phyloP scores from a whole-genome alignment of 2,329 filamentous ascomycete species.

The Colletotrichum chlorophyti region DNA sequence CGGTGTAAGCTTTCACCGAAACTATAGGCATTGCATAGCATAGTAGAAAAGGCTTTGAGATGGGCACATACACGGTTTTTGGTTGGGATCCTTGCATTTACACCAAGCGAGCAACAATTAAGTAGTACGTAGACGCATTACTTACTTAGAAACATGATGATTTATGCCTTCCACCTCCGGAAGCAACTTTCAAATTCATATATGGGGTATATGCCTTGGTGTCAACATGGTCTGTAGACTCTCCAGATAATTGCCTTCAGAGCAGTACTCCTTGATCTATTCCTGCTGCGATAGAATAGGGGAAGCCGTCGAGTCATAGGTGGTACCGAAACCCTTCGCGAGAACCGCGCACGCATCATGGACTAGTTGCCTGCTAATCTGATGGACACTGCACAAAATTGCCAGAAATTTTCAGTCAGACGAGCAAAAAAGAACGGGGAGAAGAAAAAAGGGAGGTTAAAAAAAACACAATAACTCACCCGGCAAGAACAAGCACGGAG shows the following conservation, averaged over 20 bases:
- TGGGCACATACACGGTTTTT: no score
- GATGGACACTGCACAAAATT: neutral
- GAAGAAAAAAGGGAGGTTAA: neutral
- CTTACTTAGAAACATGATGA: neutral
- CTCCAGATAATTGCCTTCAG: neutral
- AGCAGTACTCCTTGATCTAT: neutral
- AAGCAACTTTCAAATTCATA: no score
- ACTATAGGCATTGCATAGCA: neutral
- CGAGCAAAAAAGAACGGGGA: no score
- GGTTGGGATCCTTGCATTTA: no score
- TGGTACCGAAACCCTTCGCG: slow-evolving; percentile 3
- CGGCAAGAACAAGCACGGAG: slow-evolving; percentile 15
- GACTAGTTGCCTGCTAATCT: slow-evolving; percentile 5
- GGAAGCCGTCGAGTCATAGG: neutral
- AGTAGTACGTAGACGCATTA: no score
- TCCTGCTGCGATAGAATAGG: neutral
- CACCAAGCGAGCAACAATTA: no score
- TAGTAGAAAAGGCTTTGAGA: neutral
- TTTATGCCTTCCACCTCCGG: no score
- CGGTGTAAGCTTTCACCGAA: neutral
- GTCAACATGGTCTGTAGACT: neutral
- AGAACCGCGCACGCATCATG: slow-evolving; percentile 7
- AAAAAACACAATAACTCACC: neutral
- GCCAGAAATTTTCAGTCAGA: neutral
- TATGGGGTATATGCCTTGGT: no score